These are phyloP conservation scores for Alternaria solani DNA, from an alignment of 2,329 filamentous ascomycete species.

Conservation along the genomic window DNA sequence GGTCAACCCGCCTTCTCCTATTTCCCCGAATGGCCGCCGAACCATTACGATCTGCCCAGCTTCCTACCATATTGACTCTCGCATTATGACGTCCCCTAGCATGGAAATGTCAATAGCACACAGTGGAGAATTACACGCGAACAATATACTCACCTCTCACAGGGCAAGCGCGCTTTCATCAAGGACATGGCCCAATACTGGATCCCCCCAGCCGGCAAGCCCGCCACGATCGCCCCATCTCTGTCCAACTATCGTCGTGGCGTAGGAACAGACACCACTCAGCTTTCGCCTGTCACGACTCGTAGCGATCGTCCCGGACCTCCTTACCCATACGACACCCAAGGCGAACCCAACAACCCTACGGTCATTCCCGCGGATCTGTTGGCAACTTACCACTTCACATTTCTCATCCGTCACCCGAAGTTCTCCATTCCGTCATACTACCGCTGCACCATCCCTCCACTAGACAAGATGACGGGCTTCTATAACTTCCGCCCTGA, in stretches of 20 bases:
- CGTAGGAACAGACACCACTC: constrained; percentile 62
- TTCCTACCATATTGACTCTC: background rate
- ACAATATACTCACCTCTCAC: constrained; percentile 31
- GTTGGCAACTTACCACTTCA: constrained; percentile 86
- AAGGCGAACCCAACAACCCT: constrained; percentile 75
- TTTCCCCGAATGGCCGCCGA: background rate
- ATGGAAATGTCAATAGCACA: background rate
- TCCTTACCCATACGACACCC: constrained; percentile 67
- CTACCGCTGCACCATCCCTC: constrained; percentile 92
- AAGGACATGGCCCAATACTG: constrained; percentile 98
- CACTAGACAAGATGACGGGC: constrained; percentile 80
- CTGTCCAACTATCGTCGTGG: constrained; percentile 67
- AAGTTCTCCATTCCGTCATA: constrained; percentile 89
- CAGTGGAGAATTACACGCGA: background rate
- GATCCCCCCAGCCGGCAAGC: constrained; percentile 74
- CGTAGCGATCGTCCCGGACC: constrained; percentile 38
- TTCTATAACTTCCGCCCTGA: constrained; percentile 86
- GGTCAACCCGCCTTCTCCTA: background rate
- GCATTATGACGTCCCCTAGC: background rate
- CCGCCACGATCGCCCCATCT: constrained; percentile 79
- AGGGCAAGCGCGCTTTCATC: constrained; percentile 95
- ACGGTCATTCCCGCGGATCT: constrained; percentile 80
- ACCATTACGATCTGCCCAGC: background rate
- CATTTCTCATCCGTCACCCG: constrained; percentile 97
- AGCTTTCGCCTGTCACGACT: constrained; percentile 46